Evolutionary conservation across 345 rosid genomes (phyloP), one percentile per base, ranked within the genome.

Genomic region (Eutrema yunnanense): DNA sequence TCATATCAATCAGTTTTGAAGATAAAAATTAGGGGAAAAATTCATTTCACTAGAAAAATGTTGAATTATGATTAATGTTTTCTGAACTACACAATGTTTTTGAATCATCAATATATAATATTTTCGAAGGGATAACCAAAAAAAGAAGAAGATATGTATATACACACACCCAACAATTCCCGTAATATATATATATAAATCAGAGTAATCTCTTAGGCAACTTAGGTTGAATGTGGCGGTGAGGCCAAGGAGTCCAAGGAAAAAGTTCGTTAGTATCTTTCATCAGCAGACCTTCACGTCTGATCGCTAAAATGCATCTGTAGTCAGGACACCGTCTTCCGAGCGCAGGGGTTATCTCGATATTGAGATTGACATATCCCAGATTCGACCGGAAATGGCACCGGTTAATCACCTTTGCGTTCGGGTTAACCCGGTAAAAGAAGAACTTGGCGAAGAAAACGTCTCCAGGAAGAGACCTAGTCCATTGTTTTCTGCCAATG

Each of bases 231-330:
- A 6, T 40, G 4, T 62, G 79, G 2, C n/a, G 75, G n/a, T 57
- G 79, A 49, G 80, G 71, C 75, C 75, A 76, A 48, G 75, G 80
- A 0, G 74, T 76, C 79, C 79, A 69, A 76, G 71, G 79, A 55
- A 38, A 47, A 1, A 76, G 55, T 14, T 76, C 61, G 0, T 76
- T 70, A 9, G 80, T 70, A 6, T 70, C 75, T 76, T 76, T 76
- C 79, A 69, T 70, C 40, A 54, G 19, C 1, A 76, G 54, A 63
- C 80, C 75, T 76, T 76, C 80, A 38, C 71, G 65, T 49, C 72
- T 63, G 3, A 76, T 56, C 3, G 72, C 75, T 48, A 76, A 69
- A 56, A 76, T 1, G 13, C 80, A 76, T 56, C 32, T 56, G 8
- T 76, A 70, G 29, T 4, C 67, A 2, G 61, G 71, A 62, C 71